phyloP scores from a whole-genome alignment of 169 alveolate genomes.

The Plasmodium coatneyi region DNA sequence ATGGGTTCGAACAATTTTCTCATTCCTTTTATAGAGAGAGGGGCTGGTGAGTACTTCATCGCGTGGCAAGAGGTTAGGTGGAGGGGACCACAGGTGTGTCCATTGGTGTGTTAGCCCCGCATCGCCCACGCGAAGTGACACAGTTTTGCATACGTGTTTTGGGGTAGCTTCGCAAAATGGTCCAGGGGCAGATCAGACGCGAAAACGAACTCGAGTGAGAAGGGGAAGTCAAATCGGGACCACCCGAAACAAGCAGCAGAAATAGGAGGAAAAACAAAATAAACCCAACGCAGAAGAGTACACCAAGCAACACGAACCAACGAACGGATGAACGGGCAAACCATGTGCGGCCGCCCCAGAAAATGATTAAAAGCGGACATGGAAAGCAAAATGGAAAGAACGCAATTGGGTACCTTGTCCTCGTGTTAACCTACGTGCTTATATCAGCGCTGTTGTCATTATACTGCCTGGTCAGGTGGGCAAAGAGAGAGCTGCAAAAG shows the following conservation, averaged over 20 bases:
- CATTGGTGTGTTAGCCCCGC: not conserved
- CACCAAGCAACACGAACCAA: not conserved
- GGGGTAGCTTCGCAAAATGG: not conserved
- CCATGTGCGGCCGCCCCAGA: not conserved
- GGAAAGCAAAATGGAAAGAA: slow-evolving; percentile 8
- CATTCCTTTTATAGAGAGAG: not conserved
- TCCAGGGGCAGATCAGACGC: not conserved
- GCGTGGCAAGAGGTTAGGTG: not conserved
- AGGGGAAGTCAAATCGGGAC: not conserved
- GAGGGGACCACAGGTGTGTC: not conserved
- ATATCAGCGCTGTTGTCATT: slow-evolving; percentile 3
- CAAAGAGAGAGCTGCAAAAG: not conserved
- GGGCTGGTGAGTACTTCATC: not conserved
- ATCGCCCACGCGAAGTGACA: not conserved
- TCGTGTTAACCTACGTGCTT: slow-evolving; percentile 1
- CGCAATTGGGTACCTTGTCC: not conserved
- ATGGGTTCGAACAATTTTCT: not conserved
- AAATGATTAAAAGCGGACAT: not conserved
- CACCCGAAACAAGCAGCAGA: not conserved
- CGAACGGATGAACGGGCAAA: not conserved
- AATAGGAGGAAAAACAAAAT: not conserved
- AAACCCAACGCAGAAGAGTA: not conserved
- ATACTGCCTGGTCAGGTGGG: slow-evolving; percentile 9
- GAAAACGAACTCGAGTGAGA: not conserved
- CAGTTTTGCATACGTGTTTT: not conserved